A percentile compares a stretch with the other conserved stretches of the same genome.
phyloP scores from a whole-genome alignment of 2,329 filamentous ascomycete genomes.

The Graphium sp. region DNA sequence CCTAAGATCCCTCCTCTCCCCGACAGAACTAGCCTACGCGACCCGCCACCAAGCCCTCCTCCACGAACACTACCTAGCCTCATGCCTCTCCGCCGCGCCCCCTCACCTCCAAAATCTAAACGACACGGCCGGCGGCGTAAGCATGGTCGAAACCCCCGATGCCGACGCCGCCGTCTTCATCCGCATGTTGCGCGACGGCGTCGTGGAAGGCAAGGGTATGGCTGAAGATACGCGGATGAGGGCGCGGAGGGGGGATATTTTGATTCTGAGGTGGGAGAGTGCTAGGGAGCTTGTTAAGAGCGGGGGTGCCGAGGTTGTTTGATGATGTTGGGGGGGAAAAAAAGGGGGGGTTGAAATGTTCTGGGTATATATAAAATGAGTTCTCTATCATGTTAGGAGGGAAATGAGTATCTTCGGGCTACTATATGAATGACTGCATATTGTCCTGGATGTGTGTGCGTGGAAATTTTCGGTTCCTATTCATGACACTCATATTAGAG shows the following conservation, averaged over 20 bases:
- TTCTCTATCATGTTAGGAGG: neutral
- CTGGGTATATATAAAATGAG: neutral
- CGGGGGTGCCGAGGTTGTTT: slow-evolving; percentile 41
- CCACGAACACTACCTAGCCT: slow-evolving; percentile 67
- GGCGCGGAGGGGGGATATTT: slow-evolving; percentile 42
- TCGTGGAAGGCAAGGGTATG: slow-evolving; percentile 43
- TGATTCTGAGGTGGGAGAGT: slow-evolving; percentile 60
- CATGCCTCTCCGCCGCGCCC: slow-evolving; percentile 75
- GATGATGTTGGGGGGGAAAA: slow-evolving; percentile 9
- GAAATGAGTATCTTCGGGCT: neutral
- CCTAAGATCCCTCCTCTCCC: slow-evolving; percentile 49
- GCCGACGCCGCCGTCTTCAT: slow-evolving; percentile 72
- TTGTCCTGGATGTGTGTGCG: neutral
- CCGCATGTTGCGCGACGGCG: slow-evolving; percentile 45
- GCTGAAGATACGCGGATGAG: slow-evolving; percentile 45
- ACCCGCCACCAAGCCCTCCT: slow-evolving; percentile 72
- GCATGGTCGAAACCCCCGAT: slow-evolving; percentile 85
- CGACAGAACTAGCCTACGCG: slow-evolving; percentile 66
- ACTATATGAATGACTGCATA: neutral
- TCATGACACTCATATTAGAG: too few species aligned
- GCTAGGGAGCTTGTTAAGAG: slow-evolving; percentile 42
- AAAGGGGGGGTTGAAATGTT: neutral
- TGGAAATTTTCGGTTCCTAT: too few species aligned
- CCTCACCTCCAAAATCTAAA: slow-evolving; percentile 66
- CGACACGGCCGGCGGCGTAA: slow-evolving; percentile 75